Conservation (phyloP, 805 yeast species). For the Wickerhamomyces ciferrii region DNA sequence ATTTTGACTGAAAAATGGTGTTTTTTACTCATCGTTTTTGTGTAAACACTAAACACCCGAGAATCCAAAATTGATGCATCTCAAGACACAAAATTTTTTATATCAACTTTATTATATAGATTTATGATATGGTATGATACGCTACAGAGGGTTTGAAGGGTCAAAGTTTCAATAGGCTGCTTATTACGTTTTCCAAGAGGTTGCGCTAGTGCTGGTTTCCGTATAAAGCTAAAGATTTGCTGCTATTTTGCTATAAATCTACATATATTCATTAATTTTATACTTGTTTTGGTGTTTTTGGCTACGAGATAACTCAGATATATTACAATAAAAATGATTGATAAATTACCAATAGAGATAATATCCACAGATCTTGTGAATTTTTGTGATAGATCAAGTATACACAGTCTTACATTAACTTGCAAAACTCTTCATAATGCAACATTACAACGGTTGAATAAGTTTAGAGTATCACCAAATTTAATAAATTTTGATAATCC, state of each 20-base stretch:
- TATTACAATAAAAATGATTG: slow-evolving; percentile 10
- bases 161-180: background rate
- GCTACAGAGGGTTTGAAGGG: no score
- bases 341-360: slow-evolving; percentile 18
- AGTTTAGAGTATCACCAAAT: slow-evolving; percentile 7
- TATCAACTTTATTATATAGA: background rate
- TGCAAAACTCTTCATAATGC: slow-evolving; percentile 15
- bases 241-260: background rate
- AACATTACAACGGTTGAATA: slow-evolving; percentile 8
- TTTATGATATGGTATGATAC: background rate
- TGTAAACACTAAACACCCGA: background rate
- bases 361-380: slow-evolving; percentile 12
- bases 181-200: background rate
- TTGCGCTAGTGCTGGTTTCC: background rate
- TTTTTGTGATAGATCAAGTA: slow-evolving; percentile 12
- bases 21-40: background rate
- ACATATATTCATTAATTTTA: no score
- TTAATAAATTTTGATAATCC: slow-evolving; percentile 18
- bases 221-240: background rate
- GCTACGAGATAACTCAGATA: no score
- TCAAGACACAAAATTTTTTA: background rate
- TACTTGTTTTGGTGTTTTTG: no score
- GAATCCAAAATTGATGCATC: background rate
- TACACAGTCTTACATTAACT: slow-evolving; percentile 14
- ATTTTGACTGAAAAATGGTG: no score